Conservation (phyloP, 345 rosid genomes). For the Salix caprea region DNA sequence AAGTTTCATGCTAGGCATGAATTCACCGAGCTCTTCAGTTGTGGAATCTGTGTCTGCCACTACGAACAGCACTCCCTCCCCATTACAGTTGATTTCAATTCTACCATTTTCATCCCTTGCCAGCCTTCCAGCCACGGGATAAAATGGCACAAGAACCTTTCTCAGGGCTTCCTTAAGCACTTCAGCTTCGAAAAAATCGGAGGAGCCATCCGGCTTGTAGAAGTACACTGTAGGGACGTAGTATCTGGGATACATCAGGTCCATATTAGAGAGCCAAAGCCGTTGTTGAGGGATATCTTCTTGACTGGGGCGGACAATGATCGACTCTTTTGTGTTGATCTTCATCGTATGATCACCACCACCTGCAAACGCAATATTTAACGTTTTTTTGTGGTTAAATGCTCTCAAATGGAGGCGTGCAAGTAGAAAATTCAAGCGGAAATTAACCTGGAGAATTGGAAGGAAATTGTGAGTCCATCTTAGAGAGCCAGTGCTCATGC, state of each 20-base stretch:
- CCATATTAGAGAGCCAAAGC: slow-evolving; percentile 41
- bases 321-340: slow-evolving; percentile 27
- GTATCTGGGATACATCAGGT: slow-evolving; percentile 11
- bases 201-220: slow-evolving; percentile 19
- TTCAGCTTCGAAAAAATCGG: neutral
- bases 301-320: slow-evolving; percentile 27
- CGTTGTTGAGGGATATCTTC: slow-evolving; percentile 18
- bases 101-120: slow-evolving; percentile 4
- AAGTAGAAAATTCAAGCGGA: too few relatives aligned
- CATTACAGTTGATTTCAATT: slow-evolving; percentile 13
- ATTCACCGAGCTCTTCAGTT: neutral
- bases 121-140: slow-evolving; percentile 19
- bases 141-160: slow-evolving; percentile 6
- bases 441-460: too few relatives aligned
- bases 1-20: neutral
- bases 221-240: slow-evolving; percentile 29
- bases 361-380: neutral
- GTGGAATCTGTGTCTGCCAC: slow-evolving; percentile 9
- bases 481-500: neutral
- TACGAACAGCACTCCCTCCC: neutral
- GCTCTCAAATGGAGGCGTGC: too few relatives aligned
- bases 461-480: too few relatives aligned
- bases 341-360: slow-evolving; percentile 15
- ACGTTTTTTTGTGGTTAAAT: slow-evolving; percentile 3
- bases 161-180: slow-evolving; percentile 11